Conservation (phyloP, 208 protist genomes). For the Lotmaria passim region DNA sequence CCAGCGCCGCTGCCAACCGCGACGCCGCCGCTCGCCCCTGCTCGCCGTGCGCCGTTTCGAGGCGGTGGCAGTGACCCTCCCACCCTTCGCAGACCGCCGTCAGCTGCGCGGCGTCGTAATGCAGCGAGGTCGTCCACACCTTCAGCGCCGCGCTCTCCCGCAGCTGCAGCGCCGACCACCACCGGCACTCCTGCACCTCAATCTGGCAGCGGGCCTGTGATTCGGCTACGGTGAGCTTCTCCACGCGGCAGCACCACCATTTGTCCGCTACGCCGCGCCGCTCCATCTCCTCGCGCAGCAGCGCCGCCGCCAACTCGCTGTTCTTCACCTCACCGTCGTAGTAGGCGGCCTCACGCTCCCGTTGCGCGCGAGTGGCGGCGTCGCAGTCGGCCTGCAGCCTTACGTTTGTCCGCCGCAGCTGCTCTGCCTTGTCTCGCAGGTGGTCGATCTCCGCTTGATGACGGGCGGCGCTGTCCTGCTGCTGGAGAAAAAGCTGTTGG, state of each 20-base stretch:
- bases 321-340: slow-evolving; percentile 17
- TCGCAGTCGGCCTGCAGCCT: slow-evolving; percentile 26
- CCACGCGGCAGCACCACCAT: slow-evolving; percentile 20
- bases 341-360: slow-evolving; percentile 19
- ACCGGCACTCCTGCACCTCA: slow-evolving; percentile 20
- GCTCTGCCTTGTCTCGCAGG: slow-evolving; percentile 18
- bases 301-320: slow-evolving; percentile 10
- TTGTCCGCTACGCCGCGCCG: slow-evolving; percentile 19
- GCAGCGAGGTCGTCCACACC: slow-evolving; percentile 17
- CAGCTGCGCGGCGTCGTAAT: slow-evolving; percentile 27
- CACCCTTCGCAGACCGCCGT: slow-evolving; percentile 36
- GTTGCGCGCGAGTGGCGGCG: slow-evolving; percentile 8
- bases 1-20: slow-evolving; percentile 13
- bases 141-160: slow-evolving; percentile 25
- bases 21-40: not conserved
- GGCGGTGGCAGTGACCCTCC: slow-evolving; percentile 30
- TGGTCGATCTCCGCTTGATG: slow-evolving; percentile 16
- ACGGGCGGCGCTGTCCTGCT: slow-evolving; percentile 7
- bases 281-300: slow-evolving; percentile 31
- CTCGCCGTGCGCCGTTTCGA: not conserved
- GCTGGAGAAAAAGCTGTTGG: slow-evolving; percentile 5
- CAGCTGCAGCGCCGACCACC: slow-evolving; percentile 25
- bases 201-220: slow-evolving; percentile 14
- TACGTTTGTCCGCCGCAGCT: slow-evolving; percentile 11
- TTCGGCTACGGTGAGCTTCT: slow-evolving; percentile 22